Conservation (phyloP, 345 rosid species). For the Aquilaria yunnanensis region DNA sequence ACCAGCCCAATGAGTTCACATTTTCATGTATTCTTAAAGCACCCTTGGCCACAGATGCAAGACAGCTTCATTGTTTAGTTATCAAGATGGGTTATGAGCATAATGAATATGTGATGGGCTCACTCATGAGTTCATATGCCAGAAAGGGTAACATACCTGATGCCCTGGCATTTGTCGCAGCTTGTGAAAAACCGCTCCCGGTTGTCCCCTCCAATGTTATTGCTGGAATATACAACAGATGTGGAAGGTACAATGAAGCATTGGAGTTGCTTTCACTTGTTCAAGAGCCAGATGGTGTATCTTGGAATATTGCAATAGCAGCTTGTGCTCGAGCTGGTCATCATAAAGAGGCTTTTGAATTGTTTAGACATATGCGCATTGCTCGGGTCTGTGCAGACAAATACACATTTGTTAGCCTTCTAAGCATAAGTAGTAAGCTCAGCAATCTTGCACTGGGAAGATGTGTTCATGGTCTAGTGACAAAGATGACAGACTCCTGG, state of each 20-base stretch:
- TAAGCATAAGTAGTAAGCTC: slow-evolving; percentile 42
- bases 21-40: slow-evolving; percentile 59
- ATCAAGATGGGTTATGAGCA: slow-evolving; percentile 59
- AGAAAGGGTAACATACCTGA: slow-evolving; percentile 46
- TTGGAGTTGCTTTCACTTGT: slow-evolving; percentile 56
- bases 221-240: slow-evolving; percentile 68
- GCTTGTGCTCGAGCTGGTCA: slow-evolving; percentile 64
- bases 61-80: slow-evolving; percentile 60
- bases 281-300: slow-evolving; percentile 66
- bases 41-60: slow-evolving; percentile 28
- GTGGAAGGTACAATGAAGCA: slow-evolving; percentile 49
- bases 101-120: slow-evolving; percentile 56
- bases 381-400: slow-evolving; percentile 54
- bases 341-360: slow-evolving; percentile 46
- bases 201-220: slow-evolving; percentile 43
- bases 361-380: slow-evolving; percentile 54
- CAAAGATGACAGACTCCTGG: slow-evolving; percentile 43
- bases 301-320: slow-evolving; percentile 76
- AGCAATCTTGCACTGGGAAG: slow-evolving; percentile 60
- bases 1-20: slow-evolving; percentile 63
- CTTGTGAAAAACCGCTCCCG: slow-evolving; percentile 25
- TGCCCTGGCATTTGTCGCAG: slow-evolving; percentile 42
- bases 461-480: slow-evolving; percentile 60
- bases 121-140: slow-evolving; percentile 65
- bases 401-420: slow-evolving; percentile 71